Base-by-base conservation (phyloP, 371 early-diverging fungal species). In the Haplosporangium sp. region DNA sequence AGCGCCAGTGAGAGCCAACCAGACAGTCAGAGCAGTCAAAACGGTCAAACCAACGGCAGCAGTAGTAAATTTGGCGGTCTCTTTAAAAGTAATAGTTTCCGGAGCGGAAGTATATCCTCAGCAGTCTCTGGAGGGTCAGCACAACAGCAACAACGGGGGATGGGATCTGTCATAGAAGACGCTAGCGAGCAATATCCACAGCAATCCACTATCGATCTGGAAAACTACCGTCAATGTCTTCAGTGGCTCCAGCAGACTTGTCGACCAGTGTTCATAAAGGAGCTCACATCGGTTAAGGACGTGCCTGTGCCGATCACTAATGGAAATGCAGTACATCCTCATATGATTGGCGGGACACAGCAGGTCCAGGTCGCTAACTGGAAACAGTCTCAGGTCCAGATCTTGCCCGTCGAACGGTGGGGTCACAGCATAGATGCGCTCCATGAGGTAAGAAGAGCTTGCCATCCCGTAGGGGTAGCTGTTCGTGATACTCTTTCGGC, bases 241-340 rank as follows among this genome's bases (percentile, higher is more conserved):
- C 73, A 79, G 18, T 79, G 80, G 80, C 59, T 79, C 20, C 80
- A 79, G 29, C 80, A 79, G 47, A 79, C 80, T 4, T 79, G 80
- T 45, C 73, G 80, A 8, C 80, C 80, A 13, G 73, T 79, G 36
- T 73, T 79, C 48, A 65, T 73, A 63, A 79, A 73, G 41, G 80
- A 79, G 48, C 43, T 79, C 16, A 29, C 57, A 2, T 48, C 73
- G 18, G 5, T 65, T 12, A 65, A 29, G 6, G 37, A 38, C 16
- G 66, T 79, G 6, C 69, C 73, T 37, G 73, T 73, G 5, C 80
- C 73, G 9, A 79, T 79, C 56, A 79, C 80, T 2, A 48, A 62
- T n/a, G 48, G 51, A 42, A 79, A 79, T 55, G 73, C 80, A 9
- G 55, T 53, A 52, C 62, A 73, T 40, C 59, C 69, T 9, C 54